Base-by-base conservation (phyloP, 1,139 yeast species). In the Hansenula sp. region DNA sequence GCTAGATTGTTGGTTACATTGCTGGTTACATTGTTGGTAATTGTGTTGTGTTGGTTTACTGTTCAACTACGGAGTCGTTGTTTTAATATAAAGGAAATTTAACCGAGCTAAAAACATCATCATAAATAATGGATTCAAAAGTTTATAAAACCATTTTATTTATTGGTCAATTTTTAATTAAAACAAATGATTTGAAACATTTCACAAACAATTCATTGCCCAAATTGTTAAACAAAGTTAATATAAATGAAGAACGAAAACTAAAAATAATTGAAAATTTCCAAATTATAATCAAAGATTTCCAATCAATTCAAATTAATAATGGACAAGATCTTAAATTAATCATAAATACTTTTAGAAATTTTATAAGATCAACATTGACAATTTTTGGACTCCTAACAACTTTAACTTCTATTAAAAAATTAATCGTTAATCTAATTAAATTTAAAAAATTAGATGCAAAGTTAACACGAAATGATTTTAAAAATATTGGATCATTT, bases 121-220 rank as follows among this genome's bases (percentile, higher is more conserved):
- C n/a, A n/a, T n/a, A n/a, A n/a, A n/a, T n/a, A n/a, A n/a, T n/a
- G n/a, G n/a, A n/a, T n/a, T n/a, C 19, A 17, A 32, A 11, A 12
- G 12, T 21, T 9, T 55, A 53, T 35, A 41, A 33, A 18, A 27
- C 41, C 1, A 24, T 50, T 7, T 48, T 54, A 1, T 54, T 47
- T 27, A 12, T 47, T 2, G 17, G 50, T 5, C 53, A 54, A 41
- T 53, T 55, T 19, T 36, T 49, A 3, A 36, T 52, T n/a, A 41
- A 52, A 3, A 19, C 19, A 2, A 8, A 12, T 13, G 27, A 31
- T 1, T 19, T 41, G 25, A 17, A 30, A 6, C 2, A 7, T 3
- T 15, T 36, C 6, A 11, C 17, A 12, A 36, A 4, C 13, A 7
- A n/a, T 2, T 8, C 9, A 5, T 18, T 41, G 5, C 40, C 43